These are phyloP conservation scores for Ceratobasidium sp. DNA, from an alignment of 1,284 basidiomycete species.

Conservation along the genomic window DNA sequence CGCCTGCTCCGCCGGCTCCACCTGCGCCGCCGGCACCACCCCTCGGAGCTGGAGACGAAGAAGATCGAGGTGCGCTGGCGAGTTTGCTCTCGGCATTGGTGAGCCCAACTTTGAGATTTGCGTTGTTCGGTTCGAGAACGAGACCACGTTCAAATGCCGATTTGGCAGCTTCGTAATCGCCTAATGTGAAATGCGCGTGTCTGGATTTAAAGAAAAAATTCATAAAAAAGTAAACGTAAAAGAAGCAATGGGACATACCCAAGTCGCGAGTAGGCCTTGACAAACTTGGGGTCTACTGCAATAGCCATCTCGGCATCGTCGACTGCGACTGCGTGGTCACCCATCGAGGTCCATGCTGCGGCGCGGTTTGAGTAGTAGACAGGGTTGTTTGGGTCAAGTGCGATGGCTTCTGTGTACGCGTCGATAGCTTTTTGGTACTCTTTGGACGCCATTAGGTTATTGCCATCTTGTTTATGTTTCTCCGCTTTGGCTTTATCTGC, in stretches of 20 bases:
- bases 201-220: conserved; percentile 62
- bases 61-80: conserved; percentile 56
- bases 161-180: conserved; percentile 84
- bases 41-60: conserved; percentile 53
- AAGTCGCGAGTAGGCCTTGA: conserved; percentile 95
- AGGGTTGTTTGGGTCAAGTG: conserved; percentile 84
- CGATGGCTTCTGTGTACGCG: conserved; percentile 90
- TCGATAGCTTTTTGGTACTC: conserved; percentile 89
- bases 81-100: conserved; percentile 83
- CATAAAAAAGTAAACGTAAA: conserved; percentile 42
- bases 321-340: conserved; percentile 88
- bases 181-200: conserved; percentile 93
- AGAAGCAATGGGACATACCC: conserved; percentile 69
- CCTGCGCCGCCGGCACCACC: conserved; percentile 66
- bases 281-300: conserved; percentile 87
- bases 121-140: conserved; percentile 88
- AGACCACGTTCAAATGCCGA: conserved; percentile 91
- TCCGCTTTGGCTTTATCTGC: conserved; percentile 86
- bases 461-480: conserved; percentile 85
- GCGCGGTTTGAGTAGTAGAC: conserved; percentile 95
- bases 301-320: conserved; percentile 92
- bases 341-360: conserved; percentile 93
- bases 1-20: too few relatives aligned
- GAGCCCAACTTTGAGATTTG: conserved; percentile 88
- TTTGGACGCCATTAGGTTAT: conserved; percentile 84